Percentiles rank a stretch among this genome's conserved stretches.
Evolutionary conservation across 148 eudicot species (phyloP).

Genomic region (Fagopyrum tataricum): DNA sequence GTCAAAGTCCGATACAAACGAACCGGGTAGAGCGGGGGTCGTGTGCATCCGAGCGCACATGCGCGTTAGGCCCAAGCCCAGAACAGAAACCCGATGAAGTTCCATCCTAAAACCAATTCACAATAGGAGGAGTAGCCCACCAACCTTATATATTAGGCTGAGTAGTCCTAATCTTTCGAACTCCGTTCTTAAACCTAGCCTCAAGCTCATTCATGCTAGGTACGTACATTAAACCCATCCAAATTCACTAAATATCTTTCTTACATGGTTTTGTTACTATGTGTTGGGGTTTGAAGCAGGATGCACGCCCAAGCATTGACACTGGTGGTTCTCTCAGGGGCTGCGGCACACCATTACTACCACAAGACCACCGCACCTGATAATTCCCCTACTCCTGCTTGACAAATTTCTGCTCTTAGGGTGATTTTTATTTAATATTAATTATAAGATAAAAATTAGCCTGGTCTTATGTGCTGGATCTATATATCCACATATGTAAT

Average conservation of each 20-base stretch:
- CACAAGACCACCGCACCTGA: slow-evolving; percentile 6
- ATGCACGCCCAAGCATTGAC: slow-evolving; percentile 86
- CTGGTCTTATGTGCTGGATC: too few relatives aligned
- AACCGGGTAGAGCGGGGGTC: too few relatives aligned
- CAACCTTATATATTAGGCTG: too few relatives aligned
- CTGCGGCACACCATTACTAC: slow-evolving; percentile 60
- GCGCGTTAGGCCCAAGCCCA: too few relatives aligned
- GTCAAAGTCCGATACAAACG: too few relatives aligned
- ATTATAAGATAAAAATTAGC: neutral
- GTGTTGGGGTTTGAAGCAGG: slow-evolving; percentile 21
- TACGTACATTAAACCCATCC: neutral
- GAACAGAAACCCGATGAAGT: too few relatives aligned
- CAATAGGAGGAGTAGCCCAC: too few relatives aligned
- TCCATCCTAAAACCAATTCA: too few relatives aligned
- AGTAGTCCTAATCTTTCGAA: slow-evolving; percentile 41
- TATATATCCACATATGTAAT: too few relatives aligned
- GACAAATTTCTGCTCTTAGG: neutral
- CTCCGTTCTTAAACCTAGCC: slow-evolving; percentile 55
- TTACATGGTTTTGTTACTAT: neutral
- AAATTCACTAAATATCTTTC: neutral
- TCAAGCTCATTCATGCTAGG: slow-evolving; percentile 83
- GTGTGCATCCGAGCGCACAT: too few relatives aligned
- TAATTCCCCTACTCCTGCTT: neutral
- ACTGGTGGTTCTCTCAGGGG: slow-evolving; percentile 61
- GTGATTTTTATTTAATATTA: neutral